Evolutionary conservation across 768 basidiomycete species (phyloP), one percentile per base, ranked within the genome.

Genomic region (Lyophyllum decastes): DNA sequence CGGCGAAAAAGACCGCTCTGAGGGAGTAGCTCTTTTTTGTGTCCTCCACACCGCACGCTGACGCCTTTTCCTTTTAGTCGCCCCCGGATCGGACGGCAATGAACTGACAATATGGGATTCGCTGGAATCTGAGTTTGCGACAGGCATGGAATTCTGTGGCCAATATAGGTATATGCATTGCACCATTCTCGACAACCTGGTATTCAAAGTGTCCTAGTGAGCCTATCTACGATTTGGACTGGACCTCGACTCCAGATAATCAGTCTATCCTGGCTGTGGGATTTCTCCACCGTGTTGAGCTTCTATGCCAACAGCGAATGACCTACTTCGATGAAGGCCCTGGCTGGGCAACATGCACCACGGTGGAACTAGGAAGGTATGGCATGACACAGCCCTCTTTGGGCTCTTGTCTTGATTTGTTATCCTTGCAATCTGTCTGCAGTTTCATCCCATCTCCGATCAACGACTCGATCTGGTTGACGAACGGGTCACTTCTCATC

Each of bases 31-130:
- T 10, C 61, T 60, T 41, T 30, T 48, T 48, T 41, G 33, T 11
- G 40, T 43, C 34, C 17, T n/a, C n/a, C 19, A 27, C 41, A 26
- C 7, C 52, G 30, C 50, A 60, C 51, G 57, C 52, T 52, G 35
- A 55, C 64, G 22, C 50, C 35, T 47, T 43, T 55, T 43, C 19
- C 44, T 24, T 7, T 2, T 19, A 94, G 92, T 94, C 59, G 84
- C 88, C 14, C 75, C 80, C 4, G 69, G 74, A 16, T 64, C 77
- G 0, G 81, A 83, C 19, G 89, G 88, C 0, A 81, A 90, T 57
- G 93, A 95, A 67, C 72, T 98, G 46, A 94, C 94, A 0, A 94
- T 98, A 17, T 98, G 96, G 96, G 94, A 98, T 71, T 97, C 95
- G 0, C 89, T 89, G 51, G 91, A 92, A 70, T 95, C 92, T 17